Conservation (phyloP, 805 yeast species). For the Metschnikowia peoriensis region DNA sequence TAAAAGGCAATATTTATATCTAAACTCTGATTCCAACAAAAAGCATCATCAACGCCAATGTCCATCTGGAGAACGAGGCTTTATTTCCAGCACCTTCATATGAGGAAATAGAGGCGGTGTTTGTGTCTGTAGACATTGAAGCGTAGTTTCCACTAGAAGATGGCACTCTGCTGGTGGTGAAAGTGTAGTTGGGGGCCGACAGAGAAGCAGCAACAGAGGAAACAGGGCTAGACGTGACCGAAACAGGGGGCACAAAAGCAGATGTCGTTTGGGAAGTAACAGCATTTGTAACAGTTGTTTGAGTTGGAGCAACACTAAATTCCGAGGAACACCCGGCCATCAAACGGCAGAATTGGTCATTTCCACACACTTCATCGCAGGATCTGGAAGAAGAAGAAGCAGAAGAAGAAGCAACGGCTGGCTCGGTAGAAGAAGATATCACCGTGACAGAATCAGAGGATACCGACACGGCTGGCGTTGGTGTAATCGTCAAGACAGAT, state of each 20-base stretch:
- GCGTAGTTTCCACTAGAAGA: not conserved
- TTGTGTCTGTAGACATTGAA: not conserved
- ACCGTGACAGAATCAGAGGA: not conserved
- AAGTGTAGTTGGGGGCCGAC: not conserved
- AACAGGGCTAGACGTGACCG: not conserved
- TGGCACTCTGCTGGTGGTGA: not conserved
- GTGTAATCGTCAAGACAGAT: not conserved
- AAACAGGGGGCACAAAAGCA: not conserved
- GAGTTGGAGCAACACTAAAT: not conserved
- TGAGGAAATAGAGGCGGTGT: not conserved
- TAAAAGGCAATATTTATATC: not conserved
- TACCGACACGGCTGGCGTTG: not conserved
- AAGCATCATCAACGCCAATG: conserved; percentile 4
- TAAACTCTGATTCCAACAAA: conserved; percentile 2
- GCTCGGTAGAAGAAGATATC: not conserved
- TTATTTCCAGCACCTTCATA: conserved; percentile 5
- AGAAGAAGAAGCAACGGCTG: not conserved
- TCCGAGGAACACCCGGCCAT: not conserved
- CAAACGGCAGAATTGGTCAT: not conserved
- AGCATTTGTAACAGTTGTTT: not conserved
- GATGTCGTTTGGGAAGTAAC: not conserved
- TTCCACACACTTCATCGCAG: not conserved
- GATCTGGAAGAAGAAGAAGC: not conserved
- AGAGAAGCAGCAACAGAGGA: not conserved
- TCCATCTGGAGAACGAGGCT: not conserved